phyloP scores from a whole-genome alignment of 2,329 filamentous ascomycete genomes.

The Colletotrichum tropicale region DNA sequence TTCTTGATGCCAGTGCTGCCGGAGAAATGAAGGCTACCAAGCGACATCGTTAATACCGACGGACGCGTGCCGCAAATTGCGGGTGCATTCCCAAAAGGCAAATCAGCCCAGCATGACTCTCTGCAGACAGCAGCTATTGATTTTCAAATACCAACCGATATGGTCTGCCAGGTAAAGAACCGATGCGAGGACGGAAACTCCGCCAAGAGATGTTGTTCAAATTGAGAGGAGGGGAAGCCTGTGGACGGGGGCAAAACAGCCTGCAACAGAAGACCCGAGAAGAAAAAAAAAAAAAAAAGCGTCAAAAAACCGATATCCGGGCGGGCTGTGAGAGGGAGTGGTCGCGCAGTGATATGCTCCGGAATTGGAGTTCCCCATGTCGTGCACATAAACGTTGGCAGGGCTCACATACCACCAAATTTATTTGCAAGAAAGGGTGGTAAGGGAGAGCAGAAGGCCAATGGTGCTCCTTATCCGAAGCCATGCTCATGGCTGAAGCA shows the following conservation, averaged over 20 bases:
- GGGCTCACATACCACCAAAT: not conserved
- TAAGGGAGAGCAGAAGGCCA: not conserved
- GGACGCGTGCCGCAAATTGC: not conserved
- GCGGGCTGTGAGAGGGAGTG: not conserved
- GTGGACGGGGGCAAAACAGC: not conserved
- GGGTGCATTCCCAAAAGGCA: not conserved
- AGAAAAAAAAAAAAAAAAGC: not conserved
- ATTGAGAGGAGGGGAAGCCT: not conserved
- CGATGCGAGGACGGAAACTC: not conserved
- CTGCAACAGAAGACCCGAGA: not conserved
- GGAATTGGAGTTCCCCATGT: conserved; percentile 7
- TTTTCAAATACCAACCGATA: not conserved
- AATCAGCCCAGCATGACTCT: not conserved
- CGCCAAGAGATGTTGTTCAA: conserved; percentile 13
- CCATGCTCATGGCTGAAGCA: not conserved
- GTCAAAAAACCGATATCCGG: not conserved
- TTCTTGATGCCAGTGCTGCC: not conserved
- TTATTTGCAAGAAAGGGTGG: not conserved
- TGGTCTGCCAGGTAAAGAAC: not conserved
- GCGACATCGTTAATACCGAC: not conserved
- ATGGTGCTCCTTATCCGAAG: not conserved
- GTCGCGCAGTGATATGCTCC: conserved; percentile 6
- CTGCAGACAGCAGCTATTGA: not conserved
- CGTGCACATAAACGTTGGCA: conserved; percentile 13
- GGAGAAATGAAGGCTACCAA: not conserved